A percentile compares a stretch with the other conserved stretches of the same genome.
phyloP scores from a whole-genome alignment of 2,329 filamentous ascomycete species.

The Fonsecaea nubica region DNA sequence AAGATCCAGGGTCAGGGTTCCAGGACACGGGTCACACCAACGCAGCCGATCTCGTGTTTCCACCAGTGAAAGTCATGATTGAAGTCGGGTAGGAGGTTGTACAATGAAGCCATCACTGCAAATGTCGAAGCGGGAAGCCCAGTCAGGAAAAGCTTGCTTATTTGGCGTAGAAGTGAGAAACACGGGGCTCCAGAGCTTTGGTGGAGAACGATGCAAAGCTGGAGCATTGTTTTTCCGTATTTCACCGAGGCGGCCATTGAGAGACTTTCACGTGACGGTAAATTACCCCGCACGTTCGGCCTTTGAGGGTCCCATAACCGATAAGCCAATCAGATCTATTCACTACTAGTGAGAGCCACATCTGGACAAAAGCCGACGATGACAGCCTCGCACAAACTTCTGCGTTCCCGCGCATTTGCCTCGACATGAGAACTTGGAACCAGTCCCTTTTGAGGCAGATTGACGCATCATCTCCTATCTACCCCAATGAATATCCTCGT shows the following conservation, averaged over 20 bases:
- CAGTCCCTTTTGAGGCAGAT: background rate
- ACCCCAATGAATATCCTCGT: background rate
- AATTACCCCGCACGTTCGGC: background rate
- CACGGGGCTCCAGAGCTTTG: background rate
- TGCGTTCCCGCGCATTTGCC: background rate
- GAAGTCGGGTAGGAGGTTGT: background rate
- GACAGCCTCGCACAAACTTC: background rate
- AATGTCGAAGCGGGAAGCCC: background rate
- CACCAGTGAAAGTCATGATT: background rate
- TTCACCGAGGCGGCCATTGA: background rate
- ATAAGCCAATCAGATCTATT: background rate
- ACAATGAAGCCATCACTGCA: background rate
- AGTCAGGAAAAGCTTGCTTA: background rate
- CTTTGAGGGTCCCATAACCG: background rate
- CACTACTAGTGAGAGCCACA: background rate
- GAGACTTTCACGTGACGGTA: background rate
- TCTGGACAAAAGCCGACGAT: background rate
- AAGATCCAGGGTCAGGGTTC: background rate
- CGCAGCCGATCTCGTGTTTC: background rate
- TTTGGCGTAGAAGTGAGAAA: background rate
- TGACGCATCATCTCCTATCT: background rate
- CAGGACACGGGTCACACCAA: background rate
- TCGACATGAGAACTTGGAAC: background rate
- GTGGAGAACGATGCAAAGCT: background rate
- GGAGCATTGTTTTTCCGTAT: constrained; percentile 1